Evolutionary conservation across 2,329 filamentous ascomycete species (phyloP).

Genomic region (Fusarium dimerum): DNA sequence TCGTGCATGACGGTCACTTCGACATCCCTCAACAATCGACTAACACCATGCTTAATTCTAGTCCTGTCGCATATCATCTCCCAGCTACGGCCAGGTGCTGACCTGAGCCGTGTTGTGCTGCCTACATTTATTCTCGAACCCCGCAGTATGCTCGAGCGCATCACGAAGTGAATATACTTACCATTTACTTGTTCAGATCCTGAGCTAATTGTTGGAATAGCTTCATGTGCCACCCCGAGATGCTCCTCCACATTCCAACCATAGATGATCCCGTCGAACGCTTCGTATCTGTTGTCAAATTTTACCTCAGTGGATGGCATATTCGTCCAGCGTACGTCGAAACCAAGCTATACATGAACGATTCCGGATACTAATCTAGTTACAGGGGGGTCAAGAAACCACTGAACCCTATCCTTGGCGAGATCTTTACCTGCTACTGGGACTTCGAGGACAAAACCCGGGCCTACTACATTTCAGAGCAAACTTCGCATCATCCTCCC

Average conservation of each 20-base stretch:
- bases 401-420: constrained; percentile 92
- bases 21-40: constrained; percentile 4
- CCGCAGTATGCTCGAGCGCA: constrained; percentile 95
- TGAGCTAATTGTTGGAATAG: constrained; percentile 46
- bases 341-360: constrained; percentile 1
- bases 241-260: constrained; percentile 80
- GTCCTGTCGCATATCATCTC: constrained; percentile 97
- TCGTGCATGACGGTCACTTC: constrained; percentile 5
- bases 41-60: constrained; percentile 39
- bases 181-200: constrained; percentile 5
- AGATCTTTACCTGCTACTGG: constrained; percentile 96
- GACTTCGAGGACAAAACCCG: constrained; percentile 80
- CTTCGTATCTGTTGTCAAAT: constrained; percentile 95
- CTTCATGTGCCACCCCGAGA: constrained; percentile 99
- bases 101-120: constrained; percentile 89
- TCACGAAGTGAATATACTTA: constrained; percentile 74
- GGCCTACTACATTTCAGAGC: constrained; percentile 95
- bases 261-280: constrained; percentile 87
- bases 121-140: constrained; percentile 98
- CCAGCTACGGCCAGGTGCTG: constrained; percentile 91
- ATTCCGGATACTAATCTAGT: constrained; percentile 22
- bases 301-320: constrained; percentile 98
- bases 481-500: constrained; percentile 96
- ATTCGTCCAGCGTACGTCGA: constrained; percentile 86
- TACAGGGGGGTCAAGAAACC: constrained; percentile 94